Evolutionary conservation across 345 rosid species (phyloP).

Genomic region (Anastatica hierochuntica): DNA sequence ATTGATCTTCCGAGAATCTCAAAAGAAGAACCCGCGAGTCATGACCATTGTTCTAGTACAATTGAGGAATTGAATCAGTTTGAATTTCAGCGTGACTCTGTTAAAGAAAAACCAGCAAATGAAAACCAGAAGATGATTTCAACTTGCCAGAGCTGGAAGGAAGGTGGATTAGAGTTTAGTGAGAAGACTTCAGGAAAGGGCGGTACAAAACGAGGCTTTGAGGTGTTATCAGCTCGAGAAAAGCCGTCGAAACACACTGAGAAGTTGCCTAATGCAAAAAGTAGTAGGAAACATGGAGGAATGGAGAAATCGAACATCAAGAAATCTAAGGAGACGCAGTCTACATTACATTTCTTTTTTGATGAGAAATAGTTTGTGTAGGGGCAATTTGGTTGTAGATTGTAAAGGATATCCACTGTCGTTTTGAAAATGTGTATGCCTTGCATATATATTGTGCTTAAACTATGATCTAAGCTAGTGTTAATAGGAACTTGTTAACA

Average conservation of each 20-base stretch:
- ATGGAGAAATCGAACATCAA: conserved; percentile 37
- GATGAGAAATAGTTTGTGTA: conserved; percentile 29
- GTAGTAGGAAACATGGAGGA: not conserved
- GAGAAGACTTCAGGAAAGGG: conserved; percentile 18
- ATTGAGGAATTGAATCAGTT: not conserved
- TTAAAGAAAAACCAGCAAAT: not conserved
- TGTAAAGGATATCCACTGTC: not conserved
- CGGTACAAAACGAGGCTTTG: conserved; percentile 37
- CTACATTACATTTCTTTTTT: conserved; percentile 56
- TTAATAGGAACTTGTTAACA: no score
- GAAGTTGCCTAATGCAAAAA: conserved; percentile 7
- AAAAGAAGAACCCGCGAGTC: not conserved
- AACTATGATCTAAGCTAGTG: no score
- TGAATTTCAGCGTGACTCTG: not conserved
- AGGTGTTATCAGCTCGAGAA: conserved; percentile 25
- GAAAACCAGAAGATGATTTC: conserved; percentile 1
- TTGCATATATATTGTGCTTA: not conserved
- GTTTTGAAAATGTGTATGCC: not conserved
- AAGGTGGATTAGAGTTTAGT: conserved; percentile 13
- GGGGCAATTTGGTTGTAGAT: not conserved
- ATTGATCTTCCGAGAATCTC: not conserved
- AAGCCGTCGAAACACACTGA: conserved; percentile 22
- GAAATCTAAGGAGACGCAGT: conserved; percentile 40
- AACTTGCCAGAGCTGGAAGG: not conserved
- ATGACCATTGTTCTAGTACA: not conserved